Evolutionary conservation across 106 monocot species (phyloP).

Genomic region (Dendrobium officinale): DNA sequence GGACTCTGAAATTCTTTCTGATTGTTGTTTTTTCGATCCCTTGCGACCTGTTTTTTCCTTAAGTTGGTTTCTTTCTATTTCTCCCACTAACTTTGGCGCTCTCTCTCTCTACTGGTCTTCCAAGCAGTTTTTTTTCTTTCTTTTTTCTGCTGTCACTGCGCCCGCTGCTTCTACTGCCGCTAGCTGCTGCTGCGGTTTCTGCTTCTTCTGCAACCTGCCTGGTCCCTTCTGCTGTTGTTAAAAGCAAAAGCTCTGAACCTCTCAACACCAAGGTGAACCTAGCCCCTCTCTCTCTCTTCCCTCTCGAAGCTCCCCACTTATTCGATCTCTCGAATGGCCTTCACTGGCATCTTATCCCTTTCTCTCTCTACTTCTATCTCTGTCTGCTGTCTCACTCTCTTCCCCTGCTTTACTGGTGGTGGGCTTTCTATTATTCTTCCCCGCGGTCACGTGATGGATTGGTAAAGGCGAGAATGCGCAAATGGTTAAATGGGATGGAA

Average conservation of each 20-base stretch:
- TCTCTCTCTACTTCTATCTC: not conserved
- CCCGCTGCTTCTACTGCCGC: not conserved
- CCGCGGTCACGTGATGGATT: constrained; percentile 5
- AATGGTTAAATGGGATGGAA: constrained; percentile 1
- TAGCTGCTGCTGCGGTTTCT: not conserved
- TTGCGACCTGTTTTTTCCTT: constrained; percentile 1
- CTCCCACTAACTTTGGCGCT: constrained; percentile 4
- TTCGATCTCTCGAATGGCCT: no score
- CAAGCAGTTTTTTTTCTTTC: not conserved
- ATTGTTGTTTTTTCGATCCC: constrained; percentile 15
- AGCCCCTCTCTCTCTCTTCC: not conserved
- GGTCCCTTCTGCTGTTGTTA: constrained; percentile 3
- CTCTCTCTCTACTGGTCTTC: not conserved
- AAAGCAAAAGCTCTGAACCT: constrained; percentile 1
- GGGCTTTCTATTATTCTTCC: not conserved
- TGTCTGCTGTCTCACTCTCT: constrained; percentile 9
- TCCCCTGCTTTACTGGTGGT: not conserved
- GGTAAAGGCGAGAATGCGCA: not conserved
- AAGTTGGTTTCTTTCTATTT: not conserved
- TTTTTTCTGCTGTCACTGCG: not conserved
- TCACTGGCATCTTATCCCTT: not conserved
- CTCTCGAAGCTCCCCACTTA: no score
- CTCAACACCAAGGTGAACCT: not conserved
- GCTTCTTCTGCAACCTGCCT: not conserved
- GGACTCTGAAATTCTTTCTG: constrained; percentile 35